A percentile compares a stretch with the other conserved stretches of the same genome.
Conservation (phyloP, 2,329 filamentous ascomycete species). For the Verticillium albo-atrum region DNA sequence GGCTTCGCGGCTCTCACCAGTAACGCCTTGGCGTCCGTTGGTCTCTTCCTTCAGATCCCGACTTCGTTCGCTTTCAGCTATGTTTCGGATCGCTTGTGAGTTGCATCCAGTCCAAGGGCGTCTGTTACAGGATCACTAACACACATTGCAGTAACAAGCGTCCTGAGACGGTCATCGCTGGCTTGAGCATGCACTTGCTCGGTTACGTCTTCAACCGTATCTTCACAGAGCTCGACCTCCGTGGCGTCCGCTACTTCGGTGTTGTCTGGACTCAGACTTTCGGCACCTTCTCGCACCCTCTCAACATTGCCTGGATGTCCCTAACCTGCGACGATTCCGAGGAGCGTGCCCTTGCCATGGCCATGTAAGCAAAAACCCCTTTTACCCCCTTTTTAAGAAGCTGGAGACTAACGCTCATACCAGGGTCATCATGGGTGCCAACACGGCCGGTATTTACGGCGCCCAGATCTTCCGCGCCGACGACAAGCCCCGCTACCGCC, state of each 20-base stretch:
- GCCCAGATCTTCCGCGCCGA: conserved; percentile 54
- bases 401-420: background rate
- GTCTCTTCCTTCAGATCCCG: conserved; percentile 47
- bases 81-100: conserved; percentile 47
- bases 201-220: conserved; percentile 50
- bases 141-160: conserved; percentile 32
- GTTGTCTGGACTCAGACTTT: conserved; percentile 53
- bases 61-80: conserved; percentile 47
- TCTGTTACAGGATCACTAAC: background rate
- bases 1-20: conserved; percentile 42
- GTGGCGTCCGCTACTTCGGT: conserved; percentile 45
- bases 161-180: conserved; percentile 47
- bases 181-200: conserved; percentile 40
- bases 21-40: conserved; percentile 52
- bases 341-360: conserved; percentile 55
- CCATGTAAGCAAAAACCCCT: conserved; percentile 32
- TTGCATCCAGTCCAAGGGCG: conserved; percentile 1
- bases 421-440: conserved; percentile 57
- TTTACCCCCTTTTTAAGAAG: background rate
- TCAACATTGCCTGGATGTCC: conserved; percentile 59
- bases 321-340: conserved; percentile 52
- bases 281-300: conserved; percentile 48
- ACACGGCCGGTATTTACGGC: conserved; percentile 57
- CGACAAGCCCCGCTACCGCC: conserved; percentile 45
- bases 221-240: conserved; percentile 39